Conservation (phyloP, 1,284 basidiomycete genomes). For the Singerocomus inundabilis region DNA sequence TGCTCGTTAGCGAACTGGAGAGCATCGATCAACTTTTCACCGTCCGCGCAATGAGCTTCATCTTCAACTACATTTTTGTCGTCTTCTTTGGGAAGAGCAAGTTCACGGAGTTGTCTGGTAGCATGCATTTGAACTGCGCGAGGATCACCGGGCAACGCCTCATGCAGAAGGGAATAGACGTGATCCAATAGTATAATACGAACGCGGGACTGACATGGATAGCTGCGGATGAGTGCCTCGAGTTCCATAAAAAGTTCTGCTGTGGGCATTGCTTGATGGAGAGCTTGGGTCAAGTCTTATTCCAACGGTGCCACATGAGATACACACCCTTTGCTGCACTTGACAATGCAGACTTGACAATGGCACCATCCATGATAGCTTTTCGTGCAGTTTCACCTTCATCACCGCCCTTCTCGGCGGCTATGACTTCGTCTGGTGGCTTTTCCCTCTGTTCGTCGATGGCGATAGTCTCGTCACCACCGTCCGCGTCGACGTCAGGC, state of each 20-base stretch:
- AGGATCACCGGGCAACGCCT: conserved; percentile 47
- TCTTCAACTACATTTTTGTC: conserved; percentile 5
- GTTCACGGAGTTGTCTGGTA: conserved; percentile 39
- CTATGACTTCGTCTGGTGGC: conserved; percentile 25
- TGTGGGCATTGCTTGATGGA: conserved; percentile 51
- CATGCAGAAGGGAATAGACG: conserved; percentile 49
- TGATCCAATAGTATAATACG: conserved; percentile 52
- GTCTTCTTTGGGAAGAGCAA: conserved; percentile 10
- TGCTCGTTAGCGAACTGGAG: conserved; percentile 59
- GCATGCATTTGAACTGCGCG: conserved; percentile 54
- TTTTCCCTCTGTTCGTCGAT: conserved; percentile 24
- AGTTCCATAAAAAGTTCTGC: conserved; percentile 59
- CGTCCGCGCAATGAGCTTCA: conserved; percentile 23
- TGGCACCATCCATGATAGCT: conserved; percentile 67
- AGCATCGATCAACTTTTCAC: conserved; percentile 53
- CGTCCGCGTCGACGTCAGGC: conserved; percentile 25
- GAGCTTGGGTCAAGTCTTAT: conserved; percentile 3
- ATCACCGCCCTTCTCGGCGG: conserved; percentile 37
- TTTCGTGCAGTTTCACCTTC: conserved; percentile 51
- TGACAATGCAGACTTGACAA: conserved; percentile 66
- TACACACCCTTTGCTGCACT: conserved; percentile 63
- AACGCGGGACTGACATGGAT: conserved; percentile 51
- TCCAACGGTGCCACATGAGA: background rate
- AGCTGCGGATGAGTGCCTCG: conserved; percentile 50
- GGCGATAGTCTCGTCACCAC: conserved; percentile 18